A percentile compares a stretch with the other conserved stretches of the same genome.
phyloP scores from a whole-genome alignment of 2,329 filamentous ascomycete genomes.

The Zasmidium citrigriseum region DNA sequence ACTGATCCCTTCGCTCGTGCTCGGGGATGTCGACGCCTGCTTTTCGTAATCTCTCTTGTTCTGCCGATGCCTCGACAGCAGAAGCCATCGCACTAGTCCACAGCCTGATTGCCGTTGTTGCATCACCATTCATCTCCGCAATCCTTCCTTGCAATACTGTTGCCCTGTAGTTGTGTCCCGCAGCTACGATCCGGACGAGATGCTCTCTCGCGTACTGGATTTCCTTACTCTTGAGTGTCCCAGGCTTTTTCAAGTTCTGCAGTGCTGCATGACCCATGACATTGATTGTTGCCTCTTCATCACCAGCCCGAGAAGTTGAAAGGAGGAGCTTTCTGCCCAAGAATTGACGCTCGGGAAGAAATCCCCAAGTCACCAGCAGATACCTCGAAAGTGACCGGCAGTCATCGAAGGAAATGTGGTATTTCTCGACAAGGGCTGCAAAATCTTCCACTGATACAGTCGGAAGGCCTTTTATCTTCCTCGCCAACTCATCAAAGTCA shows the following conservation, averaged over 20 bases:
- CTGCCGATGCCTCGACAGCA: constrained; percentile 18
- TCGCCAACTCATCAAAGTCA: background rate
- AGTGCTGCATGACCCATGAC: constrained; percentile 26
- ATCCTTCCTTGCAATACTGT: constrained; percentile 35
- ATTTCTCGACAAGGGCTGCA: background rate
- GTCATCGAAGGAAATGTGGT: background rate
- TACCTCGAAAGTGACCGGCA: background rate
- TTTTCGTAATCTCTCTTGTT: background rate
- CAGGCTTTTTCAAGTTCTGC: constrained; percentile 15
- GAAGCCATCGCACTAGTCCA: constrained; percentile 29
- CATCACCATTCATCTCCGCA: constrained; percentile 23
- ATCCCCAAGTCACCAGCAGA: background rate
- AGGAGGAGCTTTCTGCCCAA: constrained; percentile 27
- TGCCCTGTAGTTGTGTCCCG: constrained; percentile 24
- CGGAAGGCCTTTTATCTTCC: background rate
- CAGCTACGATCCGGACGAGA: constrained; percentile 24
- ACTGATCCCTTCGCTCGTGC: constrained; percentile 7
- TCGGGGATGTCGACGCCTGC: background rate
- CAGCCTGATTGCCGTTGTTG: constrained; percentile 27
- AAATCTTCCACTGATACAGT: background rate
- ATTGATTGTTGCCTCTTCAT: constrained; percentile 26
- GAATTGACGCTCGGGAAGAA: background rate
- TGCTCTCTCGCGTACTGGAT: constrained; percentile 21
- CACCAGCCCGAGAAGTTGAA: constrained; percentile 23
- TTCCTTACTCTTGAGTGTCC: constrained; percentile 16